Conservation (phyloP, 768 basidiomycete species). For the Termitomyces sp. region DNA sequence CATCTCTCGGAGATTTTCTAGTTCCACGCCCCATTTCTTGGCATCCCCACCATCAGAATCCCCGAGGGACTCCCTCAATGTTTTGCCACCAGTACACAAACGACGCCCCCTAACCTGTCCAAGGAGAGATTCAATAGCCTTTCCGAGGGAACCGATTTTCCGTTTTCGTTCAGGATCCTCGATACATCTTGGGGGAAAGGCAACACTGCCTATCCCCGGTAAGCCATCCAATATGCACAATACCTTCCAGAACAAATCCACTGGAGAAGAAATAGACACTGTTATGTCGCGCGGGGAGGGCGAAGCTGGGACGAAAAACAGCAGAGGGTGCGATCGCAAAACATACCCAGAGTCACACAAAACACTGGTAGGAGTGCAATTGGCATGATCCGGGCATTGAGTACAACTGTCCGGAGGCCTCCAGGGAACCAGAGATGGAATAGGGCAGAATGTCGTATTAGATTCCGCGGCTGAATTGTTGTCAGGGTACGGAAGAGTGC, state of each 20-base stretch:
- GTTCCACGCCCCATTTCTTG: constrained; percentile 67
- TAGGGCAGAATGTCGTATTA: constrained; percentile 42
- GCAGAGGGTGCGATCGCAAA: constrained; percentile 54
- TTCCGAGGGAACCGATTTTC: constrained; percentile 71
- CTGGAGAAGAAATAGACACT: constrained; percentile 34
- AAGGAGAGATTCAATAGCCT: constrained; percentile 59
- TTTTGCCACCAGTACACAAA: constrained; percentile 52
- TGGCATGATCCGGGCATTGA: constrained; percentile 66
- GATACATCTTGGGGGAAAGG: constrained; percentile 68
- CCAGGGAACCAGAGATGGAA: constrained; percentile 48
- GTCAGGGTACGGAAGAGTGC: constrained; percentile 21
- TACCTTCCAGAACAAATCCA: constrained; percentile 39
- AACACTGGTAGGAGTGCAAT: constrained; percentile 51
- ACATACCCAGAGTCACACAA: constrained; percentile 67
- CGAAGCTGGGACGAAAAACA: constrained; percentile 43
- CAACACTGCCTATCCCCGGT: constrained; percentile 73
- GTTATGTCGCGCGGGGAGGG: constrained; percentile 27
- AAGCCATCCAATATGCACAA: constrained; percentile 59
- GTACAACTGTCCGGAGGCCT: constrained; percentile 62
- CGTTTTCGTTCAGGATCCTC: constrained; percentile 74
- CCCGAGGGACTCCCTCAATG: constrained; percentile 18
- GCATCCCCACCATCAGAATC: constrained; percentile 64
- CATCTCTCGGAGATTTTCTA: constrained; percentile 49
- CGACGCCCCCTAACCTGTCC: constrained; percentile 59
- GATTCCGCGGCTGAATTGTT: constrained; percentile 20